Conservation (phyloP, 169 alveolate genomes). For the Plasmodium ovale region DNA sequence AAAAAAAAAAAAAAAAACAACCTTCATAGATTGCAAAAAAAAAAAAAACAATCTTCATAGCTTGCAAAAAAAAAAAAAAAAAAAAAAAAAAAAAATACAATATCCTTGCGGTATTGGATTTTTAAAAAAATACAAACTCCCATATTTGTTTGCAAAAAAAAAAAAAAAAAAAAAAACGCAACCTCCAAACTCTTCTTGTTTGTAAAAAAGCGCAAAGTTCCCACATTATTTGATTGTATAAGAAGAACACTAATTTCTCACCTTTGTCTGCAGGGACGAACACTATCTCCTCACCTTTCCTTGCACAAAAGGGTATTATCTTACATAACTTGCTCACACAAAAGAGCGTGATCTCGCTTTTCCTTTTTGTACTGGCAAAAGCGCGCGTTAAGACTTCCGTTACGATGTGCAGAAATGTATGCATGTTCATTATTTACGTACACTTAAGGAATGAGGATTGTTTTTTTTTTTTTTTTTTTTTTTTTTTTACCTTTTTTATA, state of each 20-base stretch:
- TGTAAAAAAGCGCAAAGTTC: too few species aligned
- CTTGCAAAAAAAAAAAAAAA: not conserved
- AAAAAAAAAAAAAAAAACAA: not conserved
- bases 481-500: conserved; percentile 15
- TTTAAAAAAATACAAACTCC: not conserved
- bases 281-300: too few species aligned
- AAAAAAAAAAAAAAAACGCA: too few species aligned
- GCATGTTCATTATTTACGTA: not conserved
- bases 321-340: not conserved
- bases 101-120: not conserved
- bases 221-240: not conserved
- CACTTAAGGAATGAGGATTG: not conserved
- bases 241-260: too few species aligned
- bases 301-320: too few species aligned
- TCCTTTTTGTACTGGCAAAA: too few species aligned
- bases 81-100: conserved; percentile 11
- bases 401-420: not conserved
- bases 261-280: too few species aligned
- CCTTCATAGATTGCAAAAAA: not conserved
- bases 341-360: not conserved
- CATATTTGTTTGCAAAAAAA: too few species aligned
- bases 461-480: conserved; percentile 1
- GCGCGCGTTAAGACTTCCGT: not conserved
- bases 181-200: too few species aligned
- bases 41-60: not conserved